These are phyloP conservation scores for Hydnum rufescens DNA, from an alignment of 768 basidiomycete genomes.

Conservation along the genomic window DNA sequence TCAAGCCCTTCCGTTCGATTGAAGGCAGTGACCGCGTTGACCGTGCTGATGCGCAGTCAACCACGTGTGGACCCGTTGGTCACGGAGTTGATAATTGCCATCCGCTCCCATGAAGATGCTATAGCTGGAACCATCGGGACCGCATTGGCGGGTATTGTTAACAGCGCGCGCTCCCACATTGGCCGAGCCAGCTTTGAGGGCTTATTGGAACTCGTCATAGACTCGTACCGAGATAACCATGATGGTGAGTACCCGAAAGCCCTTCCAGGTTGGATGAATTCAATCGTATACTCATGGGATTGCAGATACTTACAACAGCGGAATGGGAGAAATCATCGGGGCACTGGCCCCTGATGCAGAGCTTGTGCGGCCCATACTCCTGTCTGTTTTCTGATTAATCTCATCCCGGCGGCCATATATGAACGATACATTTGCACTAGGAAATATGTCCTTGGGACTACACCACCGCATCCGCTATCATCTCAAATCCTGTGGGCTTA, in stretches of 20 bases:
- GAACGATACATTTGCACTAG: conserved; percentile 20
- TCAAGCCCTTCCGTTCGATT: conserved; percentile 53
- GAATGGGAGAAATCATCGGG: conserved; percentile 40
- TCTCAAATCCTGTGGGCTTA: conserved; percentile 20
- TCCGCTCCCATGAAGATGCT: conserved; percentile 30
- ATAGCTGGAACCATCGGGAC: conserved; percentile 57
- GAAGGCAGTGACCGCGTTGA: conserved; percentile 68
- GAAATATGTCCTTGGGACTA: conserved; percentile 42
- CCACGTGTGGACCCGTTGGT: conserved; percentile 87
- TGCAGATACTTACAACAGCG: conserved; percentile 48
- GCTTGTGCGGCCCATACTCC: conserved; percentile 41
- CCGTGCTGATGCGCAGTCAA: conserved; percentile 76
- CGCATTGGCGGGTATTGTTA: conserved; percentile 58
- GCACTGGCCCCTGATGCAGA: conserved; percentile 44
- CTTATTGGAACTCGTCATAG: conserved; percentile 53
- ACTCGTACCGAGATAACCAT: conserved; percentile 56
- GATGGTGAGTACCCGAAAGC: conserved; percentile 31
- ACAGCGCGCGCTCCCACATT: conserved; percentile 49
- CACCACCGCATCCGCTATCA: conserved; percentile 33
- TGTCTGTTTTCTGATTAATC: conserved; percentile 27
- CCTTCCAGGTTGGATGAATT: background rate
- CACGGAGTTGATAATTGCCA: conserved; percentile 45
- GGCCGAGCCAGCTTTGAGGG: conserved; percentile 55
- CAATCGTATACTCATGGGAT: conserved; percentile 2
- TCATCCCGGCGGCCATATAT: conserved; percentile 3